Conservation (phyloP, 78 protist genomes). For the Dictyostelium capitatum region DNA sequence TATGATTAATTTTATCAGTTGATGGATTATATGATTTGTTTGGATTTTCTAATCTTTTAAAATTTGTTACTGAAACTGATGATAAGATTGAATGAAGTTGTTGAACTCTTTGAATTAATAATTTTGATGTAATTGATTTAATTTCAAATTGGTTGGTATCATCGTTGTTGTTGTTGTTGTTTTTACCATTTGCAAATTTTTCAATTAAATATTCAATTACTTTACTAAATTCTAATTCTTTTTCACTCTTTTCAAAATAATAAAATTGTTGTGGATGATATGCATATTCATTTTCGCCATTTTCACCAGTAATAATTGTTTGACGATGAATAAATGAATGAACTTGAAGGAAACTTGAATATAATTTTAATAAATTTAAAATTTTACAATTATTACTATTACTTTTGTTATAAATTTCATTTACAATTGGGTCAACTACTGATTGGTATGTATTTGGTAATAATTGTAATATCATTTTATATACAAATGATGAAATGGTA, state of each 20-base stretch:
- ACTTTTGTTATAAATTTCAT: background rate
- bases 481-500: slow-evolving; percentile 9
- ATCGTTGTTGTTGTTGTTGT: background rate
- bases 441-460: slow-evolving; percentile 5
- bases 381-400: background rate
- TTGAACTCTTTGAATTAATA: slow-evolving; percentile 43
- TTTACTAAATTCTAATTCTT: slow-evolving; percentile 27
- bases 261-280: slow-evolving; percentile 75
- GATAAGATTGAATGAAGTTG: slow-evolving; percentile 47
- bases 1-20: background rate
- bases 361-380: slow-evolving; percentile 11
- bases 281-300: slow-evolving; percentile 35
- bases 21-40: background rate
- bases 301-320: slow-evolving; percentile 12
- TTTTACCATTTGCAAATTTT: no score
- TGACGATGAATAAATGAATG: slow-evolving; percentile 56
- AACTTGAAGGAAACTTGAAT: slow-evolving; percentile 48
- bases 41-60: background rate
- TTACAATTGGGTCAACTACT: slow-evolving; percentile 21
- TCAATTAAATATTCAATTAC: background rate
- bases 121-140: background rate
- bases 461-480: slow-evolving; percentile 4
- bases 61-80: slow-evolving; percentile 9
- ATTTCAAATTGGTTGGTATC: background rate
- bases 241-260: slow-evolving; percentile 55